A percentile compares a stretch with the other conserved stretches of the same genome.
Conservation (phyloP, 352 stramenopile genomes). For the Phytophthora pini region DNA sequence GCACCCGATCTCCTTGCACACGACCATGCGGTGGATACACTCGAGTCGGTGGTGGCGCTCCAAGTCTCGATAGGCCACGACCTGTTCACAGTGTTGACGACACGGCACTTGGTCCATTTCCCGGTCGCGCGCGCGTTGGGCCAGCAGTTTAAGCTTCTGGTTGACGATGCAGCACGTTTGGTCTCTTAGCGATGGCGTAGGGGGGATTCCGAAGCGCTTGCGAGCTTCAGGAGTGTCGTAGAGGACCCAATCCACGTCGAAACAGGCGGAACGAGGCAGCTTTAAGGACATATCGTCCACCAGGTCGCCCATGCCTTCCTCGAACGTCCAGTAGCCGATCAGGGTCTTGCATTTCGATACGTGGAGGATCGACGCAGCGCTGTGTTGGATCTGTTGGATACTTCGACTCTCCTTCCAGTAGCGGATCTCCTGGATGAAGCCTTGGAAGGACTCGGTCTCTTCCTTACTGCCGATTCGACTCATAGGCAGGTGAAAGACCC, state of each 20-base stretch:
- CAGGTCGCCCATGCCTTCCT: conserved; percentile 72
- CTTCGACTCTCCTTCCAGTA: conserved; percentile 64
- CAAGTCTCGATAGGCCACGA: conserved; percentile 43
- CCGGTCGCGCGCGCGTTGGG: conserved; percentile 58
- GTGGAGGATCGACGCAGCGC: conserved; percentile 46
- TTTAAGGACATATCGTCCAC: conserved; percentile 76
- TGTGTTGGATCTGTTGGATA: conserved; percentile 42
- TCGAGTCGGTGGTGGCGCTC: conserved; percentile 59
- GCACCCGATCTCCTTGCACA: conserved; percentile 60
- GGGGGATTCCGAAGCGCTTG: conserved; percentile 56
- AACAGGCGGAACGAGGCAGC: conserved; percentile 53
- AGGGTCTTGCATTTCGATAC: conserved; percentile 48
- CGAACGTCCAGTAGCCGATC: conserved; percentile 76
- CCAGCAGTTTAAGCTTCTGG: conserved; percentile 69
- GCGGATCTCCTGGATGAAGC: conserved; percentile 68
- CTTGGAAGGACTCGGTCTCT: conserved; percentile 61
- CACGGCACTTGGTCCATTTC: conserved; percentile 48
- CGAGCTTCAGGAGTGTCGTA: conserved; percentile 57
- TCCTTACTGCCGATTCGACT: conserved; percentile 48
- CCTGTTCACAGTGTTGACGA: conserved; percentile 50
- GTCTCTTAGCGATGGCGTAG: conserved; percentile 68
- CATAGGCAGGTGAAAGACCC: conserved; percentile 67
- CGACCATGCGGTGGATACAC: conserved; percentile 60
- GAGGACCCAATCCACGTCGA: conserved; percentile 53
- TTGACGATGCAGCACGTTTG: conserved; percentile 75